Conservation (phyloP, 2,329 filamentous ascomycete genomes). For the Penicillium polonicum region DNA sequence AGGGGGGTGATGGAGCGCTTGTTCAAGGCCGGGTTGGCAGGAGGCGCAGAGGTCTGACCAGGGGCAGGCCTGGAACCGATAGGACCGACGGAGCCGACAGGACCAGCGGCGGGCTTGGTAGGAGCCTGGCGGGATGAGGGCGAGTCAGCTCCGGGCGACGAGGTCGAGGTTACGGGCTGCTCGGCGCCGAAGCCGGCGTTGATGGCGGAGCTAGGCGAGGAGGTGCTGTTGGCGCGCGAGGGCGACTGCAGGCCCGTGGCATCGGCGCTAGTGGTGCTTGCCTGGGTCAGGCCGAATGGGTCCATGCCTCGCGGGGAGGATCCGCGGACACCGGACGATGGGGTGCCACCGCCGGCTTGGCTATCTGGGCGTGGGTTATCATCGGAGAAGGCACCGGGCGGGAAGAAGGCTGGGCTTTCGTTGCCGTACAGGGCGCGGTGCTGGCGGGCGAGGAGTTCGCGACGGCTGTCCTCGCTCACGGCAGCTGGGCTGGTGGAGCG, state of each 20-base stretch:
- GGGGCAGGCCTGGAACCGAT: constrained; percentile 84
- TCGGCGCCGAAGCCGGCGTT: constrained; percentile 53
- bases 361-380: constrained; percentile 66
- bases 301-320: constrained; percentile 80
- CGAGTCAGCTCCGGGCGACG: constrained; percentile 72
- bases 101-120: constrained; percentile 51
- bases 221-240: constrained; percentile 77
- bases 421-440: constrained; percentile 90
- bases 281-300: constrained; percentile 57
- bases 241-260: constrained; percentile 52
- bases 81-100: constrained; percentile 71
- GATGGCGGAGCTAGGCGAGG: constrained; percentile 62
- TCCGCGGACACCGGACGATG: constrained; percentile 64
- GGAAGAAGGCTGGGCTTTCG: constrained; percentile 64
- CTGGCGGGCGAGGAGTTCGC: constrained; percentile 92
- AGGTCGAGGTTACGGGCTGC: constrained; percentile 75
- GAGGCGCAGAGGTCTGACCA: constrained; percentile 48
- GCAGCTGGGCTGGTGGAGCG: constrained; percentile 79
- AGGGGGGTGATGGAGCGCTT: constrained; percentile 88
- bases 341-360: constrained; percentile 61
- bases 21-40: constrained; percentile 60
- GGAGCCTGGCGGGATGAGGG: constrained; percentile 68
- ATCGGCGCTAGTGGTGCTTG: constrained; percentile 44
- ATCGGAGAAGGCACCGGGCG: constrained; percentile 65
- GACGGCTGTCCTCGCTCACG: constrained; percentile 94